Conservation (phyloP, 2,329 filamentous ascomycete species). For the Penicillium sp. region DNA sequence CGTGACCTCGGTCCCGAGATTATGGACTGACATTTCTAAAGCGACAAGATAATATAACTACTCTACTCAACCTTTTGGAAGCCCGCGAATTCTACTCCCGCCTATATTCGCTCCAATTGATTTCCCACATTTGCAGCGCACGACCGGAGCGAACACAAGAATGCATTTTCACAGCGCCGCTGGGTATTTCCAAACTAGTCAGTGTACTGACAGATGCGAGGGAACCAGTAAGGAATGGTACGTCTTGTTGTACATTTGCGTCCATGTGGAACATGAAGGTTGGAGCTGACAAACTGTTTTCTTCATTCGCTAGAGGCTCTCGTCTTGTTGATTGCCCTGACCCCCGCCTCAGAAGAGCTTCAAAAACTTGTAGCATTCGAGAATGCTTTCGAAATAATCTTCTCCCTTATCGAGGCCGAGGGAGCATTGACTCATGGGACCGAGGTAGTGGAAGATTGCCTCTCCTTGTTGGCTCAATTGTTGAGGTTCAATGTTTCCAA, state of each 20-base stretch:
- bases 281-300: conserved; percentile 7
- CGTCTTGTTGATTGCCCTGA: conserved; percentile 81
- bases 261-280: neutral
- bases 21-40: conserved; percentile 52
- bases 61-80: conserved; percentile 86
- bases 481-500: conserved; percentile 85
- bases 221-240: conserved; percentile 79
- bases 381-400: conserved; percentile 84
- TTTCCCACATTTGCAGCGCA: conserved; percentile 79
- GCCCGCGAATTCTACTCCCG: conserved; percentile 84
- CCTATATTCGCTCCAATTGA: conserved; percentile 84
- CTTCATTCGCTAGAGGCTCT: conserved; percentile 61
- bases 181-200: conserved; percentile 84
- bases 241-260: conserved; percentile 2
- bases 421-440: conserved; percentile 80
- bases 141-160: conserved; percentile 91
- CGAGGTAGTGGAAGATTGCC: conserved; percentile 85
- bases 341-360: conserved; percentile 79
- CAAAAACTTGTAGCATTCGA: conserved; percentile 96
- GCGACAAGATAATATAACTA: conserved; percentile 92
- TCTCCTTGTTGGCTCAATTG: conserved; percentile 86
- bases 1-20: conserved; percentile 12
- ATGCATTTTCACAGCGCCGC: conserved; percentile 82
- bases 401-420: conserved; percentile 76
- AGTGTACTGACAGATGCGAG: conserved; percentile 77